Conservation (phyloP, 345 rosid species). For the Orychophragmus violaceus region DNA sequence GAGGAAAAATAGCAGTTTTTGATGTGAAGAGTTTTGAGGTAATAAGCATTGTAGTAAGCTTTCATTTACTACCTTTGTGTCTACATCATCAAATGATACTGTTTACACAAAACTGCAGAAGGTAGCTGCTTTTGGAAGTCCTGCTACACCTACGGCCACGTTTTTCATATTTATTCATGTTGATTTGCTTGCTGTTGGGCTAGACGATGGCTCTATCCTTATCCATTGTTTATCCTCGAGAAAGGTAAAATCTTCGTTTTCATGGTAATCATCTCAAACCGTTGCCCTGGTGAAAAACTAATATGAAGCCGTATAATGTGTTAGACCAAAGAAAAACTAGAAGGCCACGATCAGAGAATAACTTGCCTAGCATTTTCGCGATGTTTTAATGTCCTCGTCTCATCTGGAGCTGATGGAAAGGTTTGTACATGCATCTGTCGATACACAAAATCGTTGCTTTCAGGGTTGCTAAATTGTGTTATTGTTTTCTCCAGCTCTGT, state of each 20-base stretch:
- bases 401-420: slow-evolving; percentile 31
- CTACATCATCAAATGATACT: slow-evolving; percentile 8
- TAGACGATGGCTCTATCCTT: slow-evolving; percentile 33
- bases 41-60: slow-evolving; percentile 4
- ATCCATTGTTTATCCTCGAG: slow-evolving; percentile 30
- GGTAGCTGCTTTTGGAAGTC: slow-evolving; percentile 27
- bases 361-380: slow-evolving; percentile 22
- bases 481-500: slow-evolving; percentile 19
- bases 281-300: neutral
- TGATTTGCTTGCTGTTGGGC: slow-evolving; percentile 31
- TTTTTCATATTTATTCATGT: slow-evolving; percentile 32
- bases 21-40: slow-evolving; percentile 34
- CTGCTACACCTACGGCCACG: slow-evolving; percentile 25
- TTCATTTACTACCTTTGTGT: neutral
- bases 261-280: neutral
- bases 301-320: neutral
- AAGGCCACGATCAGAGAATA: slow-evolving; percentile 30
- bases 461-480: slow-evolving; percentile 2
- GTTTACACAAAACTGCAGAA: slow-evolving; percentile 25
- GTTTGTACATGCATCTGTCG: slow-evolving; percentile 2
- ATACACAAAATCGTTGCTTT: neutral
- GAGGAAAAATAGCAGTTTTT: slow-evolving; percentile 35
- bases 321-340: slow-evolving; percentile 23
- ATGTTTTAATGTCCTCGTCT: slow-evolving; percentile 23
- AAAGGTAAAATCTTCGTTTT: slow-evolving; percentile 25